Percentiles rank a stretch among this genome's conserved stretches.
phyloP scores from a whole-genome alignment of 371 early-diverging fungal species.

The Saksenaea oblongispora region DNA sequence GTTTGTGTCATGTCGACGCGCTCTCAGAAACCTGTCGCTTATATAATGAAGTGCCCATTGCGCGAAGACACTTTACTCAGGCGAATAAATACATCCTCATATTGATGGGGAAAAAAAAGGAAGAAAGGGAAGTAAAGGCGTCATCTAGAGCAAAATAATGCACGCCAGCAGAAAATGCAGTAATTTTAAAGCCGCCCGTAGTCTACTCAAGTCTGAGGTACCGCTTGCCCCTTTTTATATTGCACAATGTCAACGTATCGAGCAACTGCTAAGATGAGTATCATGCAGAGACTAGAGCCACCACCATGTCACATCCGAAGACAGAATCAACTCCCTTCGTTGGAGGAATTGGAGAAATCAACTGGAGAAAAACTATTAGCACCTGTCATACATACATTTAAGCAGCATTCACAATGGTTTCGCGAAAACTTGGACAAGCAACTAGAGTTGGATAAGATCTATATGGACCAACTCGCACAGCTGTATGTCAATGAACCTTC shows the following conservation, averaged over 20 bases:
- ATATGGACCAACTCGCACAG: constrained; percentile 25
- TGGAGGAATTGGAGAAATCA: constrained; percentile 10
- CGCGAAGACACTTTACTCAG: no score
- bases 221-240: no score
- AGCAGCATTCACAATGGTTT: constrained; percentile 28
- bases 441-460: constrained; percentile 27
- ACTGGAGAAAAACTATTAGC: constrained; percentile 33
- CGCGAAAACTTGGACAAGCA: constrained; percentile 25
- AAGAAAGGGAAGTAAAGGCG: no score
- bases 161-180: no score
- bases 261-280: neutral
- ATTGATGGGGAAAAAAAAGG: no score
- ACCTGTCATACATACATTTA: constrained; percentile 15
- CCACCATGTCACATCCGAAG: constrained; percentile 23
- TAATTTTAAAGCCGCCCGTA: no score
- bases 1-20: neutral
- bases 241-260: constrained; percentile 6
- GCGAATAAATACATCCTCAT: no score
- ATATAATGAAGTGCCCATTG: no score
- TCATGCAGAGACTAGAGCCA: constrained; percentile 19
- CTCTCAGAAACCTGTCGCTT: neutral
- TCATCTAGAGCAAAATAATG: no score
- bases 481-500: constrained; percentile 32
- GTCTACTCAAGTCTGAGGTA: no score
- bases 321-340: constrained; percentile 12